These are phyloP conservation scores for Aurinia saxatilis DNA, from an alignment of 345 rosid genomes.

Conservation along the genomic window DNA sequence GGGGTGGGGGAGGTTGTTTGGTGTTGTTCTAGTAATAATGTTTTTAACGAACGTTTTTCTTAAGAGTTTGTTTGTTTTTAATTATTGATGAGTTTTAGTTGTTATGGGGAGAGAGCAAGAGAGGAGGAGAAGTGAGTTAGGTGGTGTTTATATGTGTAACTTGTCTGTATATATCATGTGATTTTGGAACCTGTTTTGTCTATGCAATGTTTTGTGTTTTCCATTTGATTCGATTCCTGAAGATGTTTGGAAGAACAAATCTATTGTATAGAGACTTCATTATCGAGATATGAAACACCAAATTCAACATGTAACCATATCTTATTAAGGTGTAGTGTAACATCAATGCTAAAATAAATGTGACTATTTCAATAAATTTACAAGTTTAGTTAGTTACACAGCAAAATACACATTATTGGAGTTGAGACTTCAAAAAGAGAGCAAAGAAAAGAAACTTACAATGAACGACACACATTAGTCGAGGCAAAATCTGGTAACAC, in stretches of 20 bases:
- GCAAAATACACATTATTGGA: not conserved
- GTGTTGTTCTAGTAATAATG: conserved; percentile 16
- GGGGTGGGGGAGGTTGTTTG: not conserved
- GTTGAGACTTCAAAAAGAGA: not conserved
- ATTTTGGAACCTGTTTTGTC: conserved; percentile 13
- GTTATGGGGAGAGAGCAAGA: not conserved
- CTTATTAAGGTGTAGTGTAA: too few species aligned
- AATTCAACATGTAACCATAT: too few species aligned
- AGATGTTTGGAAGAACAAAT: too few species aligned
- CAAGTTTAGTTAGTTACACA: not conserved
- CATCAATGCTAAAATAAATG: too few species aligned
- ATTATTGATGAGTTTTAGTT: conserved; percentile 4
- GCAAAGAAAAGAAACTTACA: not conserved
- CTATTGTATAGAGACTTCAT: too few species aligned
- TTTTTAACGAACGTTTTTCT: not conserved
- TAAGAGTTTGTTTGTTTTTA: not conserved
- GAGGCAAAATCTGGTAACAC: not conserved
- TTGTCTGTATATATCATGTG: conserved; percentile 24
- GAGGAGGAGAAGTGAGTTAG: conserved; percentile 16
- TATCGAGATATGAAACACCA: too few species aligned
- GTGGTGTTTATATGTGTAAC: conserved; percentile 28
- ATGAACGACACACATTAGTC: not conserved
- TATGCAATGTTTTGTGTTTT: not conserved
- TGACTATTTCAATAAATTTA: not conserved
- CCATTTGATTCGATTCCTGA: too few species aligned